Base-by-base conservation (phyloP, 768 basidiomycete genomes). In the Phlebiopsis flavidoalba region DNA sequence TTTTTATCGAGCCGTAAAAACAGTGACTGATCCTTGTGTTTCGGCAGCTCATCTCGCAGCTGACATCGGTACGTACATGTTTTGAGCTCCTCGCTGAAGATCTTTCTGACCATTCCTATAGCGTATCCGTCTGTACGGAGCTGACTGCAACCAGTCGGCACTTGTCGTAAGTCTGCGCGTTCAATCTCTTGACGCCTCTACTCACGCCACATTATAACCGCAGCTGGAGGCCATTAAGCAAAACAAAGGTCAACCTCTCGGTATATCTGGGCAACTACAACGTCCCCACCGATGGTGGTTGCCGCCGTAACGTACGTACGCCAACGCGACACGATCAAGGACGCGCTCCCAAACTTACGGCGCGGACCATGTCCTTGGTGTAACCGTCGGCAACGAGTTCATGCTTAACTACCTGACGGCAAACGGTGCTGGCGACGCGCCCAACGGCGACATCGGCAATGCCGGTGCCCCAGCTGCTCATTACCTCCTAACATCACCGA, bases 381-480 rank as follows among this genome's bases (percentile, higher is more conserved):
- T 98, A 43, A 95, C 89, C 12, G 95, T 97, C 36, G 95, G 96
- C 36, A 96, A 97, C 70, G 94, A 96, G 74, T 93, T 84, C 70
- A 91, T 93, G 69, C 79, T 95, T 53, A 84, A 94, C 70, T 89
- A 85, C 63, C 70, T 93, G 46, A 83, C 69, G 33, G 74, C 66
- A 0, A 78, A 82, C 59, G 79, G 79, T 21, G 79, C 75, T 33
- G 70, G 58, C n/a, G 70, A 74, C 0, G 79, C 83, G 47, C 81
- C 88, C 0, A 86, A 92, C 63, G 75, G 82, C 57, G 63, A 79
- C 21, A 72, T 83, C 40, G 92, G 83, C n/a, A 74, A 86, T 47
- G 51, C 51, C 66, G 89, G 89, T 54, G 89, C 88, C n/a, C 21
- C 71, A 73, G n/a, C 75, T 85, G 22, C 79, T 93, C 43, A 80